Evolutionary conservation across 164 flowering plant species (phyloP).

Genomic region (Macadamia tetraphylla): DNA sequence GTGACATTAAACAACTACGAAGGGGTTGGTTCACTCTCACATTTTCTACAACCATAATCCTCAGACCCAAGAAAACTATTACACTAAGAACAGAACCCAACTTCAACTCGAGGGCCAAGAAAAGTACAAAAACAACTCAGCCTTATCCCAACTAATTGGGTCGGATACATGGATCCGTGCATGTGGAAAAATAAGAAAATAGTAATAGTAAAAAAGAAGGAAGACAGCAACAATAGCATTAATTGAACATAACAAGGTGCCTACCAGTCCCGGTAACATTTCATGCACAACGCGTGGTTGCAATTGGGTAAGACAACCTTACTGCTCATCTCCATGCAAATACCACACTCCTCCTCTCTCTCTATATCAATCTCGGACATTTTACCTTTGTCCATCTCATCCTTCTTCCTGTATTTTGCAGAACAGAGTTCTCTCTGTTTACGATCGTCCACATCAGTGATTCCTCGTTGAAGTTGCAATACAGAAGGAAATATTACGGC

Average conservation of each 20-base stretch:
- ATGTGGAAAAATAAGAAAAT: too few relatives aligned
- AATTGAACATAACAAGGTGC: background rate
- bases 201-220: too few relatives aligned
- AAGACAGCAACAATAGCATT: too few relatives aligned
- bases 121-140: too few relatives aligned
- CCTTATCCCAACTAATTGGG: too few relatives aligned
- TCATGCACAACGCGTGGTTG: constrained; percentile 72
- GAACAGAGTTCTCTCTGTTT: constrained; percentile 67
- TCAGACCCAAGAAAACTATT: too few relatives aligned
- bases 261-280: constrained; percentile 78
- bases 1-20: background rate
- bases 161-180: too few relatives aligned
- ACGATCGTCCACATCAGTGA: constrained; percentile 75
- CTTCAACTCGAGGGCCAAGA: too few relatives aligned
- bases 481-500: constrained; percentile 86
- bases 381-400: constrained; percentile 48
- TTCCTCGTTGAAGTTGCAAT: constrained; percentile 80
- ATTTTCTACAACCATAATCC: too few relatives aligned
- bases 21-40: too few relatives aligned
- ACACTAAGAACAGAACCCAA: too few relatives aligned
- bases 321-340: constrained; percentile 78
- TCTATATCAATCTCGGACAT: constrained; percentile 64
- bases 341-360: constrained; percentile 89
- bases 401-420: constrained; percentile 49
- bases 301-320: constrained; percentile 80